These are phyloP conservation scores for Simmondsia chinensis DNA, from an alignment of 148 eudicot genomes.

Conservation along the genomic window DNA sequence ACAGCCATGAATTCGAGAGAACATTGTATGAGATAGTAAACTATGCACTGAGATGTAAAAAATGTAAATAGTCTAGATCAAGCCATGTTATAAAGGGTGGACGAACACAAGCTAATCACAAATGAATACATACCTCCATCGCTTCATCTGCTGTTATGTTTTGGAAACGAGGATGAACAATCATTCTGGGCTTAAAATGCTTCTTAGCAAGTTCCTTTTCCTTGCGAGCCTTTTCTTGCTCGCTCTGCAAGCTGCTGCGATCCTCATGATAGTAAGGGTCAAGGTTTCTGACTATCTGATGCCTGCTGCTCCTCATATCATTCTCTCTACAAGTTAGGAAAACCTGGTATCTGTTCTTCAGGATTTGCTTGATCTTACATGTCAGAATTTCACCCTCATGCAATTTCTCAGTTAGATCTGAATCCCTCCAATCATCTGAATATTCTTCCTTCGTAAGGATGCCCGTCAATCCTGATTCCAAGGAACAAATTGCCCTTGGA, in stretches of 20 bases:
- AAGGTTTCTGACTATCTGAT: slow-evolving; percentile 27
- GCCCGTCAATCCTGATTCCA: slow-evolving; percentile 89
- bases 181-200: slow-evolving; percentile 87
- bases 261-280: slow-evolving; percentile 91
- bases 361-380: slow-evolving; percentile 66
- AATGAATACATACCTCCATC: slow-evolving; percentile 47
- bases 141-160: slow-evolving; percentile 94
- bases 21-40: too few relatives aligned
- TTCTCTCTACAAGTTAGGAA: slow-evolving; percentile 66
- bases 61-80: background rate
- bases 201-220: slow-evolving; percentile 82
- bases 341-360: slow-evolving; percentile 68
- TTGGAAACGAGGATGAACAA: slow-evolving; percentile 88
- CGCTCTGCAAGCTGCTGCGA: slow-evolving; percentile 38
- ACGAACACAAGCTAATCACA: too few relatives aligned
- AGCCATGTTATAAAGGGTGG: slow-evolving; percentile 1
- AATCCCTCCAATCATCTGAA: slow-evolving; percentile 79
- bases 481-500: slow-evolving; percentile 60
- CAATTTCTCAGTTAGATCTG: slow-evolving; percentile 80
- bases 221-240: slow-evolving; percentile 73
- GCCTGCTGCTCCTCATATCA: slow-evolving; percentile 57
- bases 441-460: slow-evolving; percentile 69
- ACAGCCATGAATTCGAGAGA: too few relatives aligned
- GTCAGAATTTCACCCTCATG: slow-evolving; percentile 78
- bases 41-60: too few relatives aligned